Evolutionary conservation across 2,329 filamentous ascomycete genomes (phyloP).

Genomic region (Cladobotryum protrusum): DNA sequence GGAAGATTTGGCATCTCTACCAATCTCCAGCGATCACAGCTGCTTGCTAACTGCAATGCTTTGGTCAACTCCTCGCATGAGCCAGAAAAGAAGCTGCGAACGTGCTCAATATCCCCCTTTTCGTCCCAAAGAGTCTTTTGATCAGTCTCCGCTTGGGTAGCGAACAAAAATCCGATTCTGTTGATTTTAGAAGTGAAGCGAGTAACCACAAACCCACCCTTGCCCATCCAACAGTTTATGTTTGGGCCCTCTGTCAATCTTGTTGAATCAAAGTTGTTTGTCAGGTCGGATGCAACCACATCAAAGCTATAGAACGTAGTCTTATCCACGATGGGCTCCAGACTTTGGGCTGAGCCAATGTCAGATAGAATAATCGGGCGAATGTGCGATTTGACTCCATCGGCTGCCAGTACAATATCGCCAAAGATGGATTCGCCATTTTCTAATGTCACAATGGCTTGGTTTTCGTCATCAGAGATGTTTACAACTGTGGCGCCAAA

Average conservation of each 20-base stretch:
- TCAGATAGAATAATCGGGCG: slow-evolving; percentile 7
- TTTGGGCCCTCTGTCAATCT: slow-evolving; percentile 14
- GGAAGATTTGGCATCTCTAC: slow-evolving; percentile 18
- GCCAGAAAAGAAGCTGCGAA: slow-evolving; percentile 12
- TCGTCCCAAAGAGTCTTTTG: slow-evolving; percentile 19
- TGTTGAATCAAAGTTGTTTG: neutral
- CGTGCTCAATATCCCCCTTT: slow-evolving; percentile 17
- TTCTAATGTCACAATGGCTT: slow-evolving; percentile 4
- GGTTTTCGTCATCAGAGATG: neutral
- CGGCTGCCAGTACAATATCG: slow-evolving; percentile 7
- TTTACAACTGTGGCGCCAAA: neutral
- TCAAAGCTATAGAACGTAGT: slow-evolving; percentile 15
- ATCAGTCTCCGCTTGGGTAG: slow-evolving; percentile 15
- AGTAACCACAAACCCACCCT: slow-evolving; percentile 14
- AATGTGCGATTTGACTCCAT: slow-evolving; percentile 11
- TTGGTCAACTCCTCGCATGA: slow-evolving; percentile 14
- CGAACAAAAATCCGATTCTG: slow-evolving; percentile 12
- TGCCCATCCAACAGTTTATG: slow-evolving; percentile 17
- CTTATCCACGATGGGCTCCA: slow-evolving; percentile 15
- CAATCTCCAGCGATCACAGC: slow-evolving; percentile 17
- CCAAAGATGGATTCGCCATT: slow-evolving; percentile 1
- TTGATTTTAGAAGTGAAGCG: slow-evolving; percentile 14
- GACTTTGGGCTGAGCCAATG: slow-evolving; percentile 1
- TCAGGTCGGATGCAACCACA: slow-evolving; percentile 7
- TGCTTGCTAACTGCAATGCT: slow-evolving; percentile 8